Evolutionary conservation across 1,284 basidiomycete genomes (phyloP).

Genomic region (Malassezia pachydermatis): DNA sequence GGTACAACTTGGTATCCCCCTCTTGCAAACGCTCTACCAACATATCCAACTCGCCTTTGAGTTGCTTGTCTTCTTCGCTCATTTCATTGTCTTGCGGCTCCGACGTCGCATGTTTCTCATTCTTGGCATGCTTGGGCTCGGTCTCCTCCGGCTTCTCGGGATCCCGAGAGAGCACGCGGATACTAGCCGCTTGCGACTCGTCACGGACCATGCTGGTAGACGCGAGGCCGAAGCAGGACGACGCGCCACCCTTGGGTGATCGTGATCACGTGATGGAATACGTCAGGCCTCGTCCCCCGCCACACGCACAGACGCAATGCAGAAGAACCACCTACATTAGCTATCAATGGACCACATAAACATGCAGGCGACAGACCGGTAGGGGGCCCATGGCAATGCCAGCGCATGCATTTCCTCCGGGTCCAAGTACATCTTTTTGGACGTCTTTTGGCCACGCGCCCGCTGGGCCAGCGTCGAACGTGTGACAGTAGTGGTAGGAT

Average conservation of each 20-base stretch:
- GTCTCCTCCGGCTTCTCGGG: conserved; percentile 44
- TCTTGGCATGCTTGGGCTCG: conserved; percentile 26
- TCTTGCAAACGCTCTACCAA: conserved; percentile 89
- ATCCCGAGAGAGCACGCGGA: conserved; percentile 51
- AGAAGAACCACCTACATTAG: background rate
- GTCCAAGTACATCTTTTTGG: conserved; percentile 38
- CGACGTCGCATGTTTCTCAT: conserved; percentile 26
- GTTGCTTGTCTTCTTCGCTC: conserved; percentile 78
- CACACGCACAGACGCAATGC: too few relatives aligned
- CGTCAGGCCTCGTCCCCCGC: too few relatives aligned
- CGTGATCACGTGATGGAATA: conserved; percentile 8
- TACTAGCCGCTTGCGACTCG: conserved; percentile 18
- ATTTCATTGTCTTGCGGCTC: conserved; percentile 63
- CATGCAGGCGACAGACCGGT: conserved; percentile 35
- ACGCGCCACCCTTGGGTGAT: conserved; percentile 13
- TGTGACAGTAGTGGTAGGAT: conserved; percentile 16
- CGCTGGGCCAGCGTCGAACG: conserved; percentile 23
- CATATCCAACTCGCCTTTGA: conserved; percentile 95
- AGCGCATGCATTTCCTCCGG: conserved; percentile 40
- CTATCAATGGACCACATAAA: conserved; percentile 40
- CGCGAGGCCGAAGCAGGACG: background rate
- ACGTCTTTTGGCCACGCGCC: conserved; percentile 39
- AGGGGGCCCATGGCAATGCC: conserved; percentile 34
- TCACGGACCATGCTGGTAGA: conserved; percentile 17
- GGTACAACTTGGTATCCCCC: conserved; percentile 70